Conservation (phyloP, 2,329 filamentous ascomycete genomes). For the Botrytis aclada region DNA sequence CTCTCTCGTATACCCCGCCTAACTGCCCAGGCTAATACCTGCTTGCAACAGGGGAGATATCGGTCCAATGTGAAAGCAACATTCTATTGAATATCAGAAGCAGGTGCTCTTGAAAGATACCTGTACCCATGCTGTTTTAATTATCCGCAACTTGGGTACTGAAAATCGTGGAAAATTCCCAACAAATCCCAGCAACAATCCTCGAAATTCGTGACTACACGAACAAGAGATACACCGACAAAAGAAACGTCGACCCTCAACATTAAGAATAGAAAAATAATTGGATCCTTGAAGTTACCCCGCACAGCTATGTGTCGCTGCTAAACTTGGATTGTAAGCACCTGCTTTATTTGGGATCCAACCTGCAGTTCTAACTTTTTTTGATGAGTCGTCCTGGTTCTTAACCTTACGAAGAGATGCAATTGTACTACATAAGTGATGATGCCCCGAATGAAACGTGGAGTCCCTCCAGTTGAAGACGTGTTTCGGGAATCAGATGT, state of each 20-base stretch:
- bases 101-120: background rate
- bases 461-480: background rate
- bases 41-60: background rate
- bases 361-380: background rate
- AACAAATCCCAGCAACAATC: background rate
- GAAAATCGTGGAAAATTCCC: background rate
- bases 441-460: background rate
- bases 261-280: background rate
- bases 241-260: background rate
- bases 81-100: background rate
- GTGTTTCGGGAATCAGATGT: background rate
- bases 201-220: background rate
- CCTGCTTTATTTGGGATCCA: background rate
- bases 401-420: background rate
- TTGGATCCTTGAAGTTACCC: background rate
- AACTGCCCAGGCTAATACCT: background rate
- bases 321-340: background rate
- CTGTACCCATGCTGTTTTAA: background rate
- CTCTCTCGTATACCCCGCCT: background rate
- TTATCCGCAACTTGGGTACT: background rate
- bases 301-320: background rate
- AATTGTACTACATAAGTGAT: background rate
- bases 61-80: background rate
- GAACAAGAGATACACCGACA: background rate
- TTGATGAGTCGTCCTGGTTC: background rate